Evolutionary conservation across 352 stramenopile species (phyloP).

Genomic region (Globisporangium mamillatum): DNA sequence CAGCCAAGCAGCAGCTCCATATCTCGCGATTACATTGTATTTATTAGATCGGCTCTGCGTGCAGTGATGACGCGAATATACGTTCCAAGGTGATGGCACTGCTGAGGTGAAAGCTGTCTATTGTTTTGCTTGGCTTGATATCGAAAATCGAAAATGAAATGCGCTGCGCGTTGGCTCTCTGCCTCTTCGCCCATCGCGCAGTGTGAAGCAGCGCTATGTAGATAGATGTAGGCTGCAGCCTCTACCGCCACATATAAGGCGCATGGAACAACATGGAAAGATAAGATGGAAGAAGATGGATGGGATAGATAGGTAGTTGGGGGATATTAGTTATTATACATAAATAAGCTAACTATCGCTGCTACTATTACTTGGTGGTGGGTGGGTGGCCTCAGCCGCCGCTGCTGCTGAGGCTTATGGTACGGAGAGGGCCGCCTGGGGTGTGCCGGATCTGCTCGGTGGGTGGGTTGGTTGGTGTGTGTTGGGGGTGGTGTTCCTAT

Average conservation of each 20-base stretch:
- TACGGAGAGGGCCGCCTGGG: neutral
- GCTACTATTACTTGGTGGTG: neutral
- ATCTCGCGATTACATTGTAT: neutral
- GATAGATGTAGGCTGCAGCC: neutral
- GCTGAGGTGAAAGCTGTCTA: neutral
- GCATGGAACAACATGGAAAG: neutral
- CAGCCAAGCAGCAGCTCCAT: neutral
- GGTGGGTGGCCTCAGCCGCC: neutral
- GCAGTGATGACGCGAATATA: neutral
- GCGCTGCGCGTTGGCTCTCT: neutral
- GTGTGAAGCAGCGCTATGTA: neutral
- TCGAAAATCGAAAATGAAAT: neutral
- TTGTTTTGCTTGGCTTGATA: neutral
- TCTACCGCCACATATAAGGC: neutral
- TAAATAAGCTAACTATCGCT: conserved; percentile 19
- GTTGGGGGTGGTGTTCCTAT: neutral
- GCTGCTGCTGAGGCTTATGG: conserved; percentile 1
- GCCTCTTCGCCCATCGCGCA: neutral
- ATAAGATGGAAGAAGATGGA: neutral
- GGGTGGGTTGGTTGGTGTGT: neutral
- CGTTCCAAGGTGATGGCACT: neutral
- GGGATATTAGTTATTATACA: conserved; percentile 20
- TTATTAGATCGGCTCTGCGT: neutral
- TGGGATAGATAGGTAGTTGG: neutral
- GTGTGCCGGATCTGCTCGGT: conserved; percentile 9